Evolutionary conservation across 257 asterid species (phyloP).

Genomic region (Solanum okadae): DNA sequence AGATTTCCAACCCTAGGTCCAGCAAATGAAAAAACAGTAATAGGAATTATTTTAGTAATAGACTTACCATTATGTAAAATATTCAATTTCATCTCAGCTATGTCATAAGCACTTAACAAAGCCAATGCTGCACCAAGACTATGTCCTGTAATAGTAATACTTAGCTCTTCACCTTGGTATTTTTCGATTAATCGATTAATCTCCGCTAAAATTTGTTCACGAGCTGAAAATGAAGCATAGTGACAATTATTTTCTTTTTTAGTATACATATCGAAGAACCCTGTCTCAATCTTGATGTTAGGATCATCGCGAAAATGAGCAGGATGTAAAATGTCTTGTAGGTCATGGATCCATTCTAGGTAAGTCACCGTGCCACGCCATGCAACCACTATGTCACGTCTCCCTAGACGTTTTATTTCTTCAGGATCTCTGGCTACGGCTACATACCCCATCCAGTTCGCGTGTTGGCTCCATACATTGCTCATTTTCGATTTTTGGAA

Average conservation of each 20-base stretch:
- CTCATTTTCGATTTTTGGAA: constrained; percentile 40
- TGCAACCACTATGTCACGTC: constrained; percentile 58
- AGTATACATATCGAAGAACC: constrained; percentile 70
- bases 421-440: constrained; percentile 50
- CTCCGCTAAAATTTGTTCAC: constrained; percentile 66
- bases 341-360: constrained; percentile 79
- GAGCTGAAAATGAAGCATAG: constrained; percentile 52
- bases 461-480: constrained; percentile 69
- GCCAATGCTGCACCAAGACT: constrained; percentile 82
- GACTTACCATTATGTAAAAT: constrained; percentile 15
- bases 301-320: constrained; percentile 68
- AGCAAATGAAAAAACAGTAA: constrained; percentile 44
- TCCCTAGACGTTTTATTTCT: constrained; percentile 52
- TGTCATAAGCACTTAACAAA: constrained; percentile 55
- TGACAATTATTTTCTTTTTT: constrained; percentile 37
- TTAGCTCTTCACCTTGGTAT: constrained; percentile 45
- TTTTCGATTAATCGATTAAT: constrained; percentile 48
- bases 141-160: constrained; percentile 72
- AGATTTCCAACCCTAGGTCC: constrained; percentile 73
- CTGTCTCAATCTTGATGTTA: constrained; percentile 54
- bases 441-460: constrained; percentile 85
- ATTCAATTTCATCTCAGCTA: constrained; percentile 52
- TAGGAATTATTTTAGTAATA: constrained; percentile 26
- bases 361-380: constrained; percentile 89
- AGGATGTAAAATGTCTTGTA: constrained; percentile 60